phyloP scores from a whole-genome alignment of 2,329 filamentous ascomycete species.

The Exophiala alcalophila region DNA sequence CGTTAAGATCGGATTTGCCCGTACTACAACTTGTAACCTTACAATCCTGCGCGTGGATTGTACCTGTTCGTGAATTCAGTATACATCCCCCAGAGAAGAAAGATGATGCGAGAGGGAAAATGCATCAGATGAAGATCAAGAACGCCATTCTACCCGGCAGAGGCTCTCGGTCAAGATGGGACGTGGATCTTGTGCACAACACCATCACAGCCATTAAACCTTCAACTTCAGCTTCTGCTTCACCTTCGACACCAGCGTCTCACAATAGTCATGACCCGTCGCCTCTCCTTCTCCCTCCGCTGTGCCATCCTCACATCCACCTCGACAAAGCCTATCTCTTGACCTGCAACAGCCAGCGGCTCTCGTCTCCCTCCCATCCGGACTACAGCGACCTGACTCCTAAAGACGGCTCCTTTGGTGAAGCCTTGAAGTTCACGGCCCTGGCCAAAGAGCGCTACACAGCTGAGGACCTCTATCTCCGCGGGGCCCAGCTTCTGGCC shows the following conservation, averaged over 20 bases:
- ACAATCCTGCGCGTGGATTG: too few relatives aligned
- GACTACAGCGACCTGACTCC: conserved; percentile 60
- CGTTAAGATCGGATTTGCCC: too few relatives aligned
- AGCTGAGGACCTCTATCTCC: conserved; percentile 58
- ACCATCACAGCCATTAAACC: conserved; percentile 24
- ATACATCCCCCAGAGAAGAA: too few relatives aligned
- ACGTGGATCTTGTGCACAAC: conserved; percentile 16
- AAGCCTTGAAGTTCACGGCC: conserved; percentile 60
- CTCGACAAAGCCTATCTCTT: conserved; percentile 55
- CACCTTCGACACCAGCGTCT: too few relatives aligned
- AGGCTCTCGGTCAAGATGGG: conserved; percentile 20
- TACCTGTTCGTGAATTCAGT: too few relatives aligned
- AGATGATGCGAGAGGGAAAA: not conserved
- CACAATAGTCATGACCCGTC: too few relatives aligned
- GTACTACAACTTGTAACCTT: too few relatives aligned
- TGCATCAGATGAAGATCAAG: conserved; percentile 20
- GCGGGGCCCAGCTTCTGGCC: conserved; percentile 63
- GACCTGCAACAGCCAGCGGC: conserved; percentile 27
- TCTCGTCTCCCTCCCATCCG: conserved; percentile 18
- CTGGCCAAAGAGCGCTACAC: conserved; percentile 64
- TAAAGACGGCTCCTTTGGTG: conserved; percentile 59
- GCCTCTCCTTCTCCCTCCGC: conserved; percentile 48
- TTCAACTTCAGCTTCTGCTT: conserved; percentile 2
- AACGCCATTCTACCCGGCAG: conserved; percentile 26
- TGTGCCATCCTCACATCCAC: conserved; percentile 72